These are phyloP conservation scores for Syncephalastrum racemosum DNA, from an alignment of 371 early-diverging fungal genomes.

Conservation along the genomic window DNA sequence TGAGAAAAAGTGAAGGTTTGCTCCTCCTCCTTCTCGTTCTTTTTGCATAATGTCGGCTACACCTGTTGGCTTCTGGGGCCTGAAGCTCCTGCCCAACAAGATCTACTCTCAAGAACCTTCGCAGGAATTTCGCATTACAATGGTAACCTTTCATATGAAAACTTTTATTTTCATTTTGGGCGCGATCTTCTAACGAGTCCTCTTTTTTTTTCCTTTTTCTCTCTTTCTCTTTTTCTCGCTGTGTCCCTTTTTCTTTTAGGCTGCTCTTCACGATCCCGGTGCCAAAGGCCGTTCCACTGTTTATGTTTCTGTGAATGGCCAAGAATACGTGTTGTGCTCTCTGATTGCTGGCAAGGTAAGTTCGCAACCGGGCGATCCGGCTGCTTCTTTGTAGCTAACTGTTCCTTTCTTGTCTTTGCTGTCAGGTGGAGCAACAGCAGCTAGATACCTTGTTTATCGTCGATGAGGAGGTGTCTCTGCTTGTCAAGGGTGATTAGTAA, in stretches of 20 bases:
- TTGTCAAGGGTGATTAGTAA: conserved; percentile 59
- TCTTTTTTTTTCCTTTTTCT: too few relatives aligned
- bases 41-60: not conserved
- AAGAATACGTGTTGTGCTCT: conserved; percentile 73
- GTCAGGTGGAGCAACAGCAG: conserved; percentile 53
- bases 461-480: conserved; percentile 79
- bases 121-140: conserved; percentile 68
- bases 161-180: not conserved
- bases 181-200: not conserved
- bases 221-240: not conserved
- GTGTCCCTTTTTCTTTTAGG: conserved; percentile 40
- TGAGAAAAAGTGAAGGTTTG: not conserved
- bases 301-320: conserved; percentile 65
- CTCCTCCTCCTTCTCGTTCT: not conserved
- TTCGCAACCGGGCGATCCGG: not conserved
- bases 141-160: conserved; percentile 42
- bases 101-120: conserved; percentile 71
- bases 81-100: conserved; percentile 62
- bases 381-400: not conserved
- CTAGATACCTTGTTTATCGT: conserved; percentile 74
- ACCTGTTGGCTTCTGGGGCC: conserved; percentile 23
- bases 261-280: conserved; percentile 58
- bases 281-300: conserved; percentile 59
- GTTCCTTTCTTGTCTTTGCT: not conserved
- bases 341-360: conserved; percentile 22